phyloP scores from a whole-genome alignment of 2,329 filamentous ascomycete species.

The Daldinia eschscholtzii region DNA sequence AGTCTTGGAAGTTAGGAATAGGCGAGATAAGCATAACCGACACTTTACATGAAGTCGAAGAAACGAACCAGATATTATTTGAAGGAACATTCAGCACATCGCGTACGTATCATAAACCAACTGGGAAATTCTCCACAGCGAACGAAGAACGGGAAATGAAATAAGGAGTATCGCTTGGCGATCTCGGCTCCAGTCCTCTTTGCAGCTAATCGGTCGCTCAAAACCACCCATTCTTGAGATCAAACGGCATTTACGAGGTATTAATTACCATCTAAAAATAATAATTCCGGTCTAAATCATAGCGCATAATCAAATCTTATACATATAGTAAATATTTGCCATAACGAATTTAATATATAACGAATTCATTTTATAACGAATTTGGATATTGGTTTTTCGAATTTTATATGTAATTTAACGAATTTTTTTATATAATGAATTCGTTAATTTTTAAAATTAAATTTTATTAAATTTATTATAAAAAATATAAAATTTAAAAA shows the following conservation, averaged over 20 bases:
- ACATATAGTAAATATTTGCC: too few species aligned
- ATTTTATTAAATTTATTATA: too few species aligned
- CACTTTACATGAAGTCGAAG: not conserved
- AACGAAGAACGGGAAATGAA: slow-evolving; percentile 18
- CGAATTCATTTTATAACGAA: too few species aligned
- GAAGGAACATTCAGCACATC: not conserved
- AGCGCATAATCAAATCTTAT: too few species aligned
- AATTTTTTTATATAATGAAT: too few species aligned
- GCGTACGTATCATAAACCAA: slow-evolving; percentile 5
- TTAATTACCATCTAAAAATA: not conserved
- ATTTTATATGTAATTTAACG: too few species aligned
- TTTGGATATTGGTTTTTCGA: too few species aligned
- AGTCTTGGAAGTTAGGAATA: not conserved
- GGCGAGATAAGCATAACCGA: not conserved
- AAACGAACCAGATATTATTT: not conserved
- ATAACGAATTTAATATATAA: too few species aligned
- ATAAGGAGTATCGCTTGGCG: slow-evolving; percentile 18
- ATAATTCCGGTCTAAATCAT: too few species aligned
- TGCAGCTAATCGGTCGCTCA: slow-evolving; percentile 6
- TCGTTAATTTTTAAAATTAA: too few species aligned
- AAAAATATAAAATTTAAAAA: too few species aligned
- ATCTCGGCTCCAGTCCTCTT: slow-evolving; percentile 3
- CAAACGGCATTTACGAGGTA: not conserved
- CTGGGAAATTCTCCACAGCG: slow-evolving; percentile 3
- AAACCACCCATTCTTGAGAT: not conserved